Evolutionary conservation across 495 filamentous ascomycete species (phyloP).

Genomic region (Achaetomiella virescens): DNA sequence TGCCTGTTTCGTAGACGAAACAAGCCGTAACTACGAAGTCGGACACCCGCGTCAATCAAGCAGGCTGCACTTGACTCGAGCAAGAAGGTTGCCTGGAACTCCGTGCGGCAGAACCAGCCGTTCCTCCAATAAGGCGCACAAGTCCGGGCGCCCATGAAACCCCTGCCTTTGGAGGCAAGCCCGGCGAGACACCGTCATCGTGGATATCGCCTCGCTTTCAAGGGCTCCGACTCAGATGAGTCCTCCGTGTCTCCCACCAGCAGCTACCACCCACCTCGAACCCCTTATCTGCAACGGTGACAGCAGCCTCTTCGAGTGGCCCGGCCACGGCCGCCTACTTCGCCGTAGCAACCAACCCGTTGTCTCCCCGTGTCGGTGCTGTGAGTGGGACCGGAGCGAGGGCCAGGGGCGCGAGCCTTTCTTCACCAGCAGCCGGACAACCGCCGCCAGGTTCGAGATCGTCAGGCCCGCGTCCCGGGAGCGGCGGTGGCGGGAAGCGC

Average conservation of each 20-base stretch:
- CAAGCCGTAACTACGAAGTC: background rate
- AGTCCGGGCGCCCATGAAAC: conserved; percentile 17
- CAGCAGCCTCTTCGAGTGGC: conserved; percentile 22
- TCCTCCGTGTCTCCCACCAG: conserved; percentile 51
- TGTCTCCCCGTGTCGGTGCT: conserved; percentile 18
- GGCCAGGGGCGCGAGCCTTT: conserved; percentile 5
- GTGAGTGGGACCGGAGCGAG: conserved; percentile 6
- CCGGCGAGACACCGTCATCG: conserved; percentile 55
- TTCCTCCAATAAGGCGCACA: conserved; percentile 7
- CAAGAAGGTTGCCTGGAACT: background rate
- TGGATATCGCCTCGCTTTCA: conserved; percentile 86
- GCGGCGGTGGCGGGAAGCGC: conserved; percentile 32
- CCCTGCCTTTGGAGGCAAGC: conserved; percentile 23
- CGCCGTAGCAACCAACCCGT: conserved; percentile 19
- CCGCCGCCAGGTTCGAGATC: conserved; percentile 5
- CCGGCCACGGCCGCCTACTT: conserved; percentile 13
- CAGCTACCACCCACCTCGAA: conserved; percentile 47
- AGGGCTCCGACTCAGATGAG: conserved; percentile 76
- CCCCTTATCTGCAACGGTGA: conserved; percentile 35
- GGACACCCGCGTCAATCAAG: too few relatives aligned
- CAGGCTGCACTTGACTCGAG: background rate
- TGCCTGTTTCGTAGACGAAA: background rate
- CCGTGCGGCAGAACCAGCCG: conserved; percentile 3
- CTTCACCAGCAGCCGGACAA: conserved; percentile 9
- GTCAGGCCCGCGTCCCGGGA: conserved; percentile 14